Evolutionary conservation across 352 stramenopile genomes (phyloP).

Genomic region (Phytophthora sojae): DNA sequence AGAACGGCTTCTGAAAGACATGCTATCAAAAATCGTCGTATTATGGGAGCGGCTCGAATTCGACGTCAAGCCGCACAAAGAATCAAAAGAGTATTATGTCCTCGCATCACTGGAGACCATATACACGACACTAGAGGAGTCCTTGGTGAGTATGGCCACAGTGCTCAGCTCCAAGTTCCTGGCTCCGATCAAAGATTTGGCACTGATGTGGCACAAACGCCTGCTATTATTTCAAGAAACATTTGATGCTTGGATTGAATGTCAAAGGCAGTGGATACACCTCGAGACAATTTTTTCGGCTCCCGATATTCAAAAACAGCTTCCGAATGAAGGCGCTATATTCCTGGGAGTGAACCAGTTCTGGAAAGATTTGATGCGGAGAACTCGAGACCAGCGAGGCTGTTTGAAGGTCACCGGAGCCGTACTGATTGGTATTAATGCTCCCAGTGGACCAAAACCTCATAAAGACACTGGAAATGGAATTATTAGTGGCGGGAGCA

Average conservation of each 20-base stretch:
- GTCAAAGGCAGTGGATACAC: slow-evolving; percentile 84
- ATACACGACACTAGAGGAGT: slow-evolving; percentile 89
- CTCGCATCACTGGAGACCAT: slow-evolving; percentile 83
- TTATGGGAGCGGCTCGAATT: slow-evolving; percentile 90
- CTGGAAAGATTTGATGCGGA: slow-evolving; percentile 83
- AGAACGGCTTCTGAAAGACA: slow-evolving; percentile 88
- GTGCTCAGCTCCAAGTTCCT: slow-evolving; percentile 92
- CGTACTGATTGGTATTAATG: slow-evolving; percentile 42
- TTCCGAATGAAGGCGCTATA: slow-evolving; percentile 68
- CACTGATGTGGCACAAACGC: slow-evolving; percentile 68
- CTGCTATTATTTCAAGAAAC: slow-evolving; percentile 86
- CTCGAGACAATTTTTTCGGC: slow-evolving; percentile 86
- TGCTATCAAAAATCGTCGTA: slow-evolving; percentile 86
- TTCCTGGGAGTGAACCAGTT: slow-evolving; percentile 79
- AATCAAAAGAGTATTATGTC: slow-evolving; percentile 90
- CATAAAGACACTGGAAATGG: slow-evolving; percentile 17
- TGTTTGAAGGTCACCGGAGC: slow-evolving; percentile 76
- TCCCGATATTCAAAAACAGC: slow-evolving; percentile 84
- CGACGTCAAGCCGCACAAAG: slow-evolving; percentile 91
- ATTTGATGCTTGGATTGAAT: slow-evolving; percentile 82
- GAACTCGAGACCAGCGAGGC: slow-evolving; percentile 61
- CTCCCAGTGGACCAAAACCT: slow-evolving; percentile 20
- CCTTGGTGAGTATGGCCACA: slow-evolving; percentile 90
- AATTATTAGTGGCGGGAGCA: slow-evolving; percentile 3
- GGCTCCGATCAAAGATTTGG: slow-evolving; percentile 77